These are phyloP conservation scores for Xylariaceae sp. DNA, from an alignment of 2,329 filamentous ascomycete genomes.

Conservation along the genomic window DNA sequence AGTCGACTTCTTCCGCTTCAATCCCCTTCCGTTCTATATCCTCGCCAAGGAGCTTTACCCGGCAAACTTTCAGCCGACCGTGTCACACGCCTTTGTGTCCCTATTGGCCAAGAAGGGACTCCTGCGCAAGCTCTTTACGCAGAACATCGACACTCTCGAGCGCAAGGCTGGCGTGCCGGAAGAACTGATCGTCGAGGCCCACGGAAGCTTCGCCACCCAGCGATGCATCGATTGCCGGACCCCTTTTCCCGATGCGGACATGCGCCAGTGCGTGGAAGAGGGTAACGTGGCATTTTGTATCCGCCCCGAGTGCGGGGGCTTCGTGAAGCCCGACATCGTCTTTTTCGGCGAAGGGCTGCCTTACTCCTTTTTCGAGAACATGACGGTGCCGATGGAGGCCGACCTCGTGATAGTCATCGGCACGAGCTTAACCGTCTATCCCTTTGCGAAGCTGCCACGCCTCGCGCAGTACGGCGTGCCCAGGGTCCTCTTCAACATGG, in stretches of 20 bases:
- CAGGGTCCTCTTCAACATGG: constrained; percentile 80
- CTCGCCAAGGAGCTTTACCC: constrained; percentile 90
- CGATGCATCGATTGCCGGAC: constrained; percentile 83
- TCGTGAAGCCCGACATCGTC: constrained; percentile 91
- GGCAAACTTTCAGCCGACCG: constrained; percentile 79
- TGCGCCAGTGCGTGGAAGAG: constrained; percentile 62
- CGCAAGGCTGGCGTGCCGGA: constrained; percentile 75
- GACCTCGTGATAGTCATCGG: constrained; percentile 83
- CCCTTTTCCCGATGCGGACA: constrained; percentile 65
- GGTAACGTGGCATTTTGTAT: constrained; percentile 67
- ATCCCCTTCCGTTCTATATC: constrained; percentile 86
- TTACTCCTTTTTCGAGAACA: constrained; percentile 53
- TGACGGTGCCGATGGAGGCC: constrained; percentile 50
- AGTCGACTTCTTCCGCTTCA: constrained; percentile 77
- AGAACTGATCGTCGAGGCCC: constrained; percentile 83
- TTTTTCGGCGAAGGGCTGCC: constrained; percentile 74
- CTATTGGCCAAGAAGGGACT: constrained; percentile 74
- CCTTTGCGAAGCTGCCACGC: constrained; percentile 76
- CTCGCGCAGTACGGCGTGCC: constrained; percentile 59
- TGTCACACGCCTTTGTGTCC: constrained; percentile 83
- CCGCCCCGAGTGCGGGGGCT: constrained; percentile 58
- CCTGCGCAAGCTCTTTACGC: constrained; percentile 83
- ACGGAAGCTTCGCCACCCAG: constrained; percentile 90
- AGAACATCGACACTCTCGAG: constrained; percentile 97
- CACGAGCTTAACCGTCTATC: constrained; percentile 80